Conservation (phyloP, 768 basidiomycete genomes). For the Coprinopsis strossmayeri region DNA sequence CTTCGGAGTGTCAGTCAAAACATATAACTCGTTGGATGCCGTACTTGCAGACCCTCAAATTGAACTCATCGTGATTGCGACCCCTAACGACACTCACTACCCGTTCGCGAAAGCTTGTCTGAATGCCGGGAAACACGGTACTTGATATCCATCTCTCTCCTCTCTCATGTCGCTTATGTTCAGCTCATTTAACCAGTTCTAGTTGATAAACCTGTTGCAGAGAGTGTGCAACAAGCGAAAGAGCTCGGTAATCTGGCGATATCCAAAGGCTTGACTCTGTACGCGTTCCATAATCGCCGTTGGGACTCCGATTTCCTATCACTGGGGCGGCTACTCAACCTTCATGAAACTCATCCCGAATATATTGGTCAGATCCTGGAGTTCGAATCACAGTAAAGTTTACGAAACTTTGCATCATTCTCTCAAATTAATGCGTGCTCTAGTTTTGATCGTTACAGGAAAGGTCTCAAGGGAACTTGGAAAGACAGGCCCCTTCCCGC, state of each 20-base stretch:
- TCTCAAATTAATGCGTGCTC: background rate
- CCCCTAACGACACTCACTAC: constrained; percentile 73
- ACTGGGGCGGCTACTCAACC: constrained; percentile 48
- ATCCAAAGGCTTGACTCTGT: constrained; percentile 55
- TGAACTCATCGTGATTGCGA: constrained; percentile 63
- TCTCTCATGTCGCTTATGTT: background rate
- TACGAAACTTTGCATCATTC: background rate
- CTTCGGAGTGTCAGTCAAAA: constrained; percentile 52
- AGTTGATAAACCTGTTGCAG: constrained; percentile 74
- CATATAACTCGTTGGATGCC: constrained; percentile 54
- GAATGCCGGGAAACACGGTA: constrained; percentile 70
- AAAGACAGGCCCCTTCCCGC: constrained; percentile 63
- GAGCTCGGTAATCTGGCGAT: constrained; percentile 57
- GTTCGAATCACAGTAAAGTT: constrained; percentile 67
- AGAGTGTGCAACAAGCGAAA: constrained; percentile 49
- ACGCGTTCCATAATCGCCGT: constrained; percentile 68
- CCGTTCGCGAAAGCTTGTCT: constrained; percentile 56
- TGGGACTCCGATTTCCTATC: constrained; percentile 79
- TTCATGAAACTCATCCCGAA: constrained; percentile 43
- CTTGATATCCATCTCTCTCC: constrained; percentile 8
- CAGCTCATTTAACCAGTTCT: constrained; percentile 40
- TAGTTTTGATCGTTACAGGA: constrained; percentile 74
- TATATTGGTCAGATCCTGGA: constrained; percentile 60
- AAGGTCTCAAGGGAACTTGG: constrained; percentile 65
- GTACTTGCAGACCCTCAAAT: constrained; percentile 58